Evolutionary conservation across 345 rosid genomes (phyloP), one percentile per base, ranked within the genome.

Genomic region (Geranium brycei): DNA sequence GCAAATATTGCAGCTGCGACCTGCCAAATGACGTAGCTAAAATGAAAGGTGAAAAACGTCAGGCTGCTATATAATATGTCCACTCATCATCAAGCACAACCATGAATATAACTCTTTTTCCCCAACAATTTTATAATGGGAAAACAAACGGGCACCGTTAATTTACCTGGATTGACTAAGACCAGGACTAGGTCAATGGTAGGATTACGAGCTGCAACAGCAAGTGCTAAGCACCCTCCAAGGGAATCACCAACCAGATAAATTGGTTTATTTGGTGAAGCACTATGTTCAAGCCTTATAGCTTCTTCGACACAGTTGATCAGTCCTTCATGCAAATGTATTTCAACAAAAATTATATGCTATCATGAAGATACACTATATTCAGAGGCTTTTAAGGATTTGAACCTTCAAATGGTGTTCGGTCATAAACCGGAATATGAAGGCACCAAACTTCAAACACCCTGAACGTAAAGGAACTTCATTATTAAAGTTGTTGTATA

Each of bases 221-320:
- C 87, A 66, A 91, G 91, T 60, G 91, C 95, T 61, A 91, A 72
- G 76, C 96, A 89, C 68, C 93, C 96, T 79, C 98, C 98, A 69
- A 89, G 75, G 57, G 98, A 92, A 71, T 92, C 96, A 2, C 93
- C 93, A 7, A 87, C 84, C 55, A 92, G 70, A 83, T 86, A 83
- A 35, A 92, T 87, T 17, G 98, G 98, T 76, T 77, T 86, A 47
- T 77, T 64, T n/a, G 95, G 93, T 59, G 70, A 71, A 17, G 74
- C 67, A 41, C 80, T 77, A 69, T 83, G 77, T 81, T 85, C 86
- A 30, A 60, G 63, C 65, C 69, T 82, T 62, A 89, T 68, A 12
- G 82, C 82, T 71, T 87, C 76, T 77, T 86, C 93, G 0, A 89
- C 84, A 51, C 84, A 31, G 62, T 74, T 77, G 75, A 86, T 71